Evolutionary conservation across 805 yeast species (phyloP), one percentile per base, ranked within the genome.

Genomic region (Schizosaccharomyces osmophilus): DNA sequence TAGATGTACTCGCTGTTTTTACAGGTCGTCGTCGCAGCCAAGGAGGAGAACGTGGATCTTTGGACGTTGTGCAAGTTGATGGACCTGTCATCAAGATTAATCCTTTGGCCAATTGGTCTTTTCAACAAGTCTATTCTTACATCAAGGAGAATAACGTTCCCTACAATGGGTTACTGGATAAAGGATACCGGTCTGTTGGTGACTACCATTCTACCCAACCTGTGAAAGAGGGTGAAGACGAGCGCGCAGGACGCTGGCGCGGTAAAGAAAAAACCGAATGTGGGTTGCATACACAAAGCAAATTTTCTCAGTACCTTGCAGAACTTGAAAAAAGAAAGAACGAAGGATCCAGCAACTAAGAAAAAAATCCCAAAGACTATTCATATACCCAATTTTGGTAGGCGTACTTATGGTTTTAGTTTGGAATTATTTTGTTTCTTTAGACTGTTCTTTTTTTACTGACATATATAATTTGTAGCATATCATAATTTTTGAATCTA

Each of bases 241-340:
- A 90, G 71, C 79, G 97, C 65, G 81, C 93, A n/a, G 97, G 97
- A 0, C 79, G 97, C 68, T 90, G 97, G 97, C 84, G 85, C 75
- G 97, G 96, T 1, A 79, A 84, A 69, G 78, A 81, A 11, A 90
- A 90, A 74, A 87, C 95, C 0, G 97, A 90, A 70, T 90, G 97
- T 73, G 97, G 97, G 2, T 88, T 90, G 61, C 97, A 90, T 51
- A 85, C 83, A 67, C 80, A 89, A 1, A 78, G 83, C 31, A 79
- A 85, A 64, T 90, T 85, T 69, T 81, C 85, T 0, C 77, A 85
- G 68, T 84, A 73, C 66, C 22, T 59, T 22, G 31, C 43, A 29
- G 55, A 22, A 61, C 59, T 26, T 55, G 48, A 24, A 61, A 60
- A 48, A 54, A 62, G 62, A 62, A 31, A 24, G 62, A 19, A 13